Base-by-base conservation (phyloP, 768 basidiomycete genomes). In the Boletus fagicola region DNA sequence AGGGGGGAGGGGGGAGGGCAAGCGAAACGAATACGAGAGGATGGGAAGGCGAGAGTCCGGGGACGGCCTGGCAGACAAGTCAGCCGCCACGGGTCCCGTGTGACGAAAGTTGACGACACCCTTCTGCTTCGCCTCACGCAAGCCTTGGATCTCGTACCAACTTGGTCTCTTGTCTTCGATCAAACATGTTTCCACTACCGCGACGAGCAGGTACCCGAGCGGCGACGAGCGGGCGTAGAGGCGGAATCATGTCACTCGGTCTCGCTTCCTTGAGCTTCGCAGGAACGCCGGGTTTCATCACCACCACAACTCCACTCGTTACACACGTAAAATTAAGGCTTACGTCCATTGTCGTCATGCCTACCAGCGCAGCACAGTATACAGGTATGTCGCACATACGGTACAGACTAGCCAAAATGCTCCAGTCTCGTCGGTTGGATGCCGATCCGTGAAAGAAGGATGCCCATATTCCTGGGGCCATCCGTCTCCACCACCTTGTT, bases 401-500 rank as follows among this genome's bases (percentile, higher is more conserved):
- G 6, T 28, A 36, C 24, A 8, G 16, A 40, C 68, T 65, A 82
- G 65, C 80, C 78, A 70, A 86, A 87, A 49, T 81, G 77, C 61
- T 73, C 77, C 54, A 85, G 78, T 64, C 69, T 75, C 16, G 77
- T 78, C 16, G 85, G 74, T 36, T 54, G 68, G 53, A 81, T 71
- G 7, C 76, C 74, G 49, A 86, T 67, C 60, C 74, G 74, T 38
- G 72, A 71, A 56, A 84, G 68, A 53, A 85, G 75, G 44, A 75
- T 66, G 54, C 53, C 40, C 76, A 86, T 78, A 59, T 62, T 65
- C 70, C 71, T 76, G 45, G 76, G 69, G 28, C 70, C 73, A 56
- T 77, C 73, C 56, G 58, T 65, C 57, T 57, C 60, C 26, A 61
- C 59, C 49, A 64, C 68, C 47, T 58, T 66, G 38, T 65, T 71